These are phyloP conservation scores for Aspergillus sp. DNA, from an alignment of 2,329 filamentous ascomycete species.

Conservation along the genomic window DNA sequence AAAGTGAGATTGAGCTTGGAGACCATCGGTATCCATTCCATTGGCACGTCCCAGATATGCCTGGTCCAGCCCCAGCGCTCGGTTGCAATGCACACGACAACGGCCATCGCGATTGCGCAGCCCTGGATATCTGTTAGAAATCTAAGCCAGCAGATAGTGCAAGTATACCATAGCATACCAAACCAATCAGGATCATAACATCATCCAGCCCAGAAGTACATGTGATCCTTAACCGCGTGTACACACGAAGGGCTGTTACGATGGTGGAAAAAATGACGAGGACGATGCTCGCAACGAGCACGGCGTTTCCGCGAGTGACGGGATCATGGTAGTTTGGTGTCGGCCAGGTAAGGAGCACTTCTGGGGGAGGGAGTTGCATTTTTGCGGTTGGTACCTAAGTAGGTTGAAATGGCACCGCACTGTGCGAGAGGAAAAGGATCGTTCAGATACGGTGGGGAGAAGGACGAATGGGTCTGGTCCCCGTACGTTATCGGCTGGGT, in stretches of 20 bases:
- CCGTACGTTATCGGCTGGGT: neutral
- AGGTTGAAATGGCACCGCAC: neutral
- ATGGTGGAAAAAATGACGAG: conserved; percentile 41
- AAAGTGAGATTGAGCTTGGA: conserved; percentile 39
- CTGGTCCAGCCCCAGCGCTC: conserved; percentile 38
- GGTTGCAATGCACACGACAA: conserved; percentile 33
- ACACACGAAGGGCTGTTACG: conserved; percentile 46
- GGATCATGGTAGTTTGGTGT: conserved; percentile 50
- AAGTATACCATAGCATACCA: conserved; percentile 29
- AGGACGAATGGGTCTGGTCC: neutral
- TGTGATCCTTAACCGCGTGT: conserved; percentile 46
- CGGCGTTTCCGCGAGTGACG: conserved; percentile 43
- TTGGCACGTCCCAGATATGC: conserved; percentile 44
- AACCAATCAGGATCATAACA: conserved; percentile 44
- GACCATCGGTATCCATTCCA: conserved; percentile 26
- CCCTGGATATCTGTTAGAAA: conserved; percentile 19
- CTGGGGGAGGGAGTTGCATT: conserved; percentile 43
- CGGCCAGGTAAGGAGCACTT: conserved; percentile 47
- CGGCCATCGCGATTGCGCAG: conserved; percentile 38
- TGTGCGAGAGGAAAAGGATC: neutral
- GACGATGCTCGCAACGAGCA: conserved; percentile 43
- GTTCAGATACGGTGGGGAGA: neutral
- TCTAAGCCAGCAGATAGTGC: neutral
- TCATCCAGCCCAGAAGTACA: conserved; percentile 51
- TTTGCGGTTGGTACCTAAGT: conserved; percentile 8